These are phyloP conservation scores for Pseudogymnoascus verrucosus DNA, from an alignment of 2,329 filamentous ascomycete species.

Conservation along the genomic window DNA sequence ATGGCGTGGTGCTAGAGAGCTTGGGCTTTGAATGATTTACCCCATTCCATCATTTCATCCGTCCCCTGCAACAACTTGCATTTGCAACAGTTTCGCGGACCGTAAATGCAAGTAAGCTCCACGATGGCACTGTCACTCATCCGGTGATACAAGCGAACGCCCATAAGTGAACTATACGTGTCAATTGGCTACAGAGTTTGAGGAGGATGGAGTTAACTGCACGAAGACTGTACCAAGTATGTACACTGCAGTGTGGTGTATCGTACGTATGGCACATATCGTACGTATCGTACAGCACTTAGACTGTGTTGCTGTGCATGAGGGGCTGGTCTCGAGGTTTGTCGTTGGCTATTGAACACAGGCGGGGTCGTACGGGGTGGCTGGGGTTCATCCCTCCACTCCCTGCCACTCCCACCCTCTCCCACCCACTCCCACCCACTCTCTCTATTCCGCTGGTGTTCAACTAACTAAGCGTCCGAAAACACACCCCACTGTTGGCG, in stretches of 20 bases:
- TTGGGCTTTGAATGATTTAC: slow-evolving; percentile 1
- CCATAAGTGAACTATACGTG: neutral
- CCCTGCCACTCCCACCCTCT: neutral
- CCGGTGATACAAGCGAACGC: neutral
- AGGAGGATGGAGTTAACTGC: neutral
- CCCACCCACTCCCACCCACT: neutral
- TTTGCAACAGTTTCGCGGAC: neutral
- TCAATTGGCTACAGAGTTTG: neutral
- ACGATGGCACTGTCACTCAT: slow-evolving; percentile 5
- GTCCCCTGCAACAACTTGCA: neutral
- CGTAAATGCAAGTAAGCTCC: slow-evolving; percentile 4
- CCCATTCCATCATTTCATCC: slow-evolving; percentile 8
- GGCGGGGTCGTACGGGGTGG: slow-evolving; percentile 6
- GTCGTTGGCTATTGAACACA: neutral
- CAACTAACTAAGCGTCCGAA: neutral
- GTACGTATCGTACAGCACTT: neutral
- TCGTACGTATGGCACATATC: neutral
- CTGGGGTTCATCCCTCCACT: slow-evolving; percentile 1
- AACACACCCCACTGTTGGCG: neutral
- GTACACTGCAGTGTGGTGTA: neutral
- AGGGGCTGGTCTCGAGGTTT: slow-evolving; percentile 2
- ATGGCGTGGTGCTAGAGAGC: neutral
- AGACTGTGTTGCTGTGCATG: neutral
- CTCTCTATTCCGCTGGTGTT: neutral
- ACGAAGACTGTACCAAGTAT: neutral